phyloP scores from a whole-genome alignment of 1,284 basidiomycete genomes.

The Pseudomicrostroma phylloplanum region DNA sequence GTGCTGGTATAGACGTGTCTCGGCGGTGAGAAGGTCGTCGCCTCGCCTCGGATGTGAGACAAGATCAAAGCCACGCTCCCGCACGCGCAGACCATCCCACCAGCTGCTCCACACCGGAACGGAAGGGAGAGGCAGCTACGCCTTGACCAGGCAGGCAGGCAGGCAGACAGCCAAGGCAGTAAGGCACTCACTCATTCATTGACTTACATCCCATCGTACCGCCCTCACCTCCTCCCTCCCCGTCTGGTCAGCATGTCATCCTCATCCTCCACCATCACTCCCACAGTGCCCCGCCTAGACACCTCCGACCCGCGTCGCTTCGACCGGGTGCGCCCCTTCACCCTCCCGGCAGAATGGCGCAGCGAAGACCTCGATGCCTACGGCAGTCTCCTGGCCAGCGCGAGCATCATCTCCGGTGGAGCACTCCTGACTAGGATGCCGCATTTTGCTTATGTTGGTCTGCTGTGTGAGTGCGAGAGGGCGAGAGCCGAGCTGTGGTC shows the following conservation, averaged over 20 bases:
- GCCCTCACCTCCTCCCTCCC: not conserved
- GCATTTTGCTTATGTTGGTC: not conserved
- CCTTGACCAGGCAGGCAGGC: too few relatives aligned
- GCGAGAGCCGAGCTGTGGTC: too few relatives aligned
- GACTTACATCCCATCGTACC: too few relatives aligned
- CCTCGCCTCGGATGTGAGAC: too few relatives aligned
- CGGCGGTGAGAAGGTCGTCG: not conserved
- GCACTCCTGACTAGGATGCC: conserved; percentile 1
- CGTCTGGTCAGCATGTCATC: not conserved
- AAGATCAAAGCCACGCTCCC: too few relatives aligned
- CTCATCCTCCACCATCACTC: not conserved
- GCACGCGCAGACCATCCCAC: too few relatives aligned
- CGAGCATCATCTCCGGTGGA: conserved; percentile 3
- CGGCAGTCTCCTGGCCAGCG: not conserved
- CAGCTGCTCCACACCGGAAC: too few relatives aligned
- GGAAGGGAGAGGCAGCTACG: too few relatives aligned
- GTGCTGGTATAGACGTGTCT: not conserved
- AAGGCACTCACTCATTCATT: too few relatives aligned
- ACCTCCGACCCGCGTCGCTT: conserved; percentile 5
- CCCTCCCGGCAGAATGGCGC: conserved; percentile 1
- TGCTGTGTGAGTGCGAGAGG: not conserved
- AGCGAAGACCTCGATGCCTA: conserved; percentile 1
- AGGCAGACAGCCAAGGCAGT: too few relatives aligned
- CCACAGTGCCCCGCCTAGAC: not conserved
- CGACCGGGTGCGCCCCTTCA: conserved; percentile 7